Conservation (phyloP, 495 filamentous ascomycete genomes). For the Aspergillus baeticus region DNA sequence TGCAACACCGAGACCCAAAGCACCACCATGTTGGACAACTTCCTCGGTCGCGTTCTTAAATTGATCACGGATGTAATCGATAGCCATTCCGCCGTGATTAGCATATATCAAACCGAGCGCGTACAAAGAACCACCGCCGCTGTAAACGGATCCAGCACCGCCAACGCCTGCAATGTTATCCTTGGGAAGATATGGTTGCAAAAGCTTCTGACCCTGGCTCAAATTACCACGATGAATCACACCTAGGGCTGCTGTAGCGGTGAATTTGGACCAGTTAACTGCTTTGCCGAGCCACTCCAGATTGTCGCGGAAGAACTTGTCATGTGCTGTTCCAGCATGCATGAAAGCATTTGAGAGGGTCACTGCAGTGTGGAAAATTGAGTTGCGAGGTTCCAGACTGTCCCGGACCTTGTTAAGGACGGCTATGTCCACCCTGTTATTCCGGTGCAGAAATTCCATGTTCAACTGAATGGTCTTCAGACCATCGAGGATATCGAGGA, state of each 20-base stretch:
- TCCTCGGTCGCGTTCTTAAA: slow-evolving; percentile 88
- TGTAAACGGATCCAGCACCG: slow-evolving; percentile 80
- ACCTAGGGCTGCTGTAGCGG: slow-evolving; percentile 92
- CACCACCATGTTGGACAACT: slow-evolving; percentile 95
- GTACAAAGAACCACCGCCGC: slow-evolving; percentile 93
- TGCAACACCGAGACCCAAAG: slow-evolving; percentile 91
- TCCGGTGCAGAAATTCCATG: slow-evolving; percentile 93
- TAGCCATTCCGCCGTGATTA: slow-evolving; percentile 91
- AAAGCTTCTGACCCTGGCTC: slow-evolving; percentile 84
- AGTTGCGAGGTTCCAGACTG: slow-evolving; percentile 91
- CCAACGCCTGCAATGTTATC: slow-evolving; percentile 59
- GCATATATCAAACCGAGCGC: slow-evolving; percentile 96
- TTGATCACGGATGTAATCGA: slow-evolving; percentile 82
- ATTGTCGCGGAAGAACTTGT: slow-evolving; percentile 96
- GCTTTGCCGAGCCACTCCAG: slow-evolving; percentile 98
- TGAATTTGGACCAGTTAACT: slow-evolving; percentile 99
- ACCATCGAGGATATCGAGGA: slow-evolving; percentile 84
- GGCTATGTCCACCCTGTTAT: slow-evolving; percentile 81
- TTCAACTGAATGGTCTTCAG: slow-evolving; percentile 91
- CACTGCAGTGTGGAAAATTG: slow-evolving; percentile 96
- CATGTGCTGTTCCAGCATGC: slow-evolving; percentile 98
- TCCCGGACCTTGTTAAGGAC: slow-evolving; percentile 96
- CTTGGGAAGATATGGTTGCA: slow-evolving; percentile 91
- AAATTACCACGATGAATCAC: slow-evolving; percentile 96
- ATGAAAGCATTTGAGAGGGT: slow-evolving; percentile 99